Percentiles rank a stretch among this genome's conserved stretches.
These are phyloP conservation scores for Cytidiella melzeri DNA, from an alignment of 768 basidiomycete species.

Conservation along the genomic window DNA sequence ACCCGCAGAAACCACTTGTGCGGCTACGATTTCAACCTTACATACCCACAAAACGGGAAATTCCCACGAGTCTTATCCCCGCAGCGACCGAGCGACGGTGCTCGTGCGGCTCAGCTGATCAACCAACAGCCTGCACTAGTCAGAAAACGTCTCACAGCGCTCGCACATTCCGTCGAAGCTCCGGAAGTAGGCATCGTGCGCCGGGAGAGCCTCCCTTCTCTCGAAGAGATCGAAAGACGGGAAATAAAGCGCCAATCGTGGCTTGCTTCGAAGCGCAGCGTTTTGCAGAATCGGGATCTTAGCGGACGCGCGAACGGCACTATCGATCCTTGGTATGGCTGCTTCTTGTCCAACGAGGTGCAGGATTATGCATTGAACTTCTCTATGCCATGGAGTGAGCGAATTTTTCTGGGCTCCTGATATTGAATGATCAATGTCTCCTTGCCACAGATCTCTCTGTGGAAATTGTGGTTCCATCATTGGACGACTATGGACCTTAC, in stretches of 20 bases:
- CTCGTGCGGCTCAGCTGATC: background rate
- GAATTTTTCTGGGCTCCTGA: too few relatives aligned
- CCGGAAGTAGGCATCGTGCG: background rate
- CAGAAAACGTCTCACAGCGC: slow-evolving; percentile 7
- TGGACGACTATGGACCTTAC: background rate
- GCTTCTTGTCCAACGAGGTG: slow-evolving; percentile 55
- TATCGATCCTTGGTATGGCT: slow-evolving; percentile 33
- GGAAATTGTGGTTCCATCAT: background rate
- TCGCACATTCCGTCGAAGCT: background rate
- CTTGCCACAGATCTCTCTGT: background rate
- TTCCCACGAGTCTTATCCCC: slow-evolving; percentile 33
- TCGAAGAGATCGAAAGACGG: background rate
- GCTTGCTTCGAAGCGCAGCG: slow-evolving; percentile 17
- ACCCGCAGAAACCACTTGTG: slow-evolving; percentile 50
- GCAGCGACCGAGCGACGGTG: background rate
- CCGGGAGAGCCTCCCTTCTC: background rate
- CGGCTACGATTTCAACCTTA: slow-evolving; percentile 56
- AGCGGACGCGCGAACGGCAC: slow-evolving; percentile 45
- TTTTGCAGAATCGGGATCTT: slow-evolving; percentile 42
- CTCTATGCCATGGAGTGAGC: slow-evolving; percentile 49
- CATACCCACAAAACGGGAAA: slow-evolving; percentile 55
- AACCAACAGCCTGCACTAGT: slow-evolving; percentile 3
- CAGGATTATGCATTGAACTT: slow-evolving; percentile 67
- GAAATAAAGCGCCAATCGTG: slow-evolving; percentile 3
- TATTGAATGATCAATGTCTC: background rate